Evolutionary conservation across 75 land plant species (phyloP).

Genomic region (Cryptomeria japonica): DNA sequence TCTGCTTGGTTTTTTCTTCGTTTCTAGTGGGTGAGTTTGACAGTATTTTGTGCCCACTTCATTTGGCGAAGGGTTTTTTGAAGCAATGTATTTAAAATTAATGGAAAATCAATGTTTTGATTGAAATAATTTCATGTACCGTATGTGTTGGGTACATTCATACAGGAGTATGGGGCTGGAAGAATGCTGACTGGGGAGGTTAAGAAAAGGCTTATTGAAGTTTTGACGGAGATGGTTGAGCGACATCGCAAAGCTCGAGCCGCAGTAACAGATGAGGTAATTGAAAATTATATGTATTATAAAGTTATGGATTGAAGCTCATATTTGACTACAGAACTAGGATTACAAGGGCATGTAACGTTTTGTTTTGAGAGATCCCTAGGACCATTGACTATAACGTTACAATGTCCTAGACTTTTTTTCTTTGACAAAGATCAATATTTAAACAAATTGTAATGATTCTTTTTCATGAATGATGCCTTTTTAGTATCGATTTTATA

Average conservation of each 20-base stretch:
- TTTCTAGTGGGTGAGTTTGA: not conserved
- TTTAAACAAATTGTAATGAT: not conserved
- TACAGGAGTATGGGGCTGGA: constrained; percentile 83
- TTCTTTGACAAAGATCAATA: not conserved
- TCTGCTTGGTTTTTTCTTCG: not conserved
- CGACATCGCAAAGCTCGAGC: constrained; percentile 83
- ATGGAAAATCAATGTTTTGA: not conserved
- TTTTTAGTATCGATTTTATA: not conserved
- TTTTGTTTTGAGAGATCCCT: constrained; percentile 1
- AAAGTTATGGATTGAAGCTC: not conserved
- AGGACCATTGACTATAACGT: not conserved
- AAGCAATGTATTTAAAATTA: not conserved
- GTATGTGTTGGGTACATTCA: not conserved
- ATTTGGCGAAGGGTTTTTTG: not conserved
- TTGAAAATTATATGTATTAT: not conserved
- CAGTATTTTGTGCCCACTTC: not conserved
- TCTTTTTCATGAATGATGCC: not conserved
- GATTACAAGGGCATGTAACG: not conserved
- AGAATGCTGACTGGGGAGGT: constrained; percentile 95
- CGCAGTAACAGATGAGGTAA: constrained; percentile 97
- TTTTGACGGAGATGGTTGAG: constrained; percentile 77
- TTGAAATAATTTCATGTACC: not conserved
- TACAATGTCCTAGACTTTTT: not conserved
- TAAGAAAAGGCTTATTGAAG: constrained; percentile 67
- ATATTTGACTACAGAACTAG: not conserved